Evolutionary conservation across 257 asterid genomes (phyloP).

Genomic region (Gentiana straminea): DNA sequence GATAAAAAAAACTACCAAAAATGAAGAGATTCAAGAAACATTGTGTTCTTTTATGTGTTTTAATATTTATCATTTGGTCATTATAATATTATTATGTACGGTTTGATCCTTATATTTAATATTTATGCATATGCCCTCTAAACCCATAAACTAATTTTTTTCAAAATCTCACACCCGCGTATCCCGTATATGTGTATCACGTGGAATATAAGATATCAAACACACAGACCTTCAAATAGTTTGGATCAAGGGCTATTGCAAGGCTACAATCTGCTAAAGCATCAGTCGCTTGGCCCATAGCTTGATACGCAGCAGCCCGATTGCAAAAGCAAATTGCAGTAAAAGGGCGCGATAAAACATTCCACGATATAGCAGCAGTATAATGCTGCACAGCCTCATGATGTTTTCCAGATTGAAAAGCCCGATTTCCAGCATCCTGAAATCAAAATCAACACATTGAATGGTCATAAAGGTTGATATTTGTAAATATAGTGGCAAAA

Average conservation of each 20-base stretch:
- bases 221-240: conserved; percentile 60
- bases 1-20: too few relatives aligned
- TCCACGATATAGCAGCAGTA: conserved; percentile 74
- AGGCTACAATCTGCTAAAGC: conserved; percentile 94
- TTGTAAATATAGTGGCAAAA: too few relatives aligned
- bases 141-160: background rate
- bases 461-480: too few relatives aligned
- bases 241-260: conserved; percentile 86
- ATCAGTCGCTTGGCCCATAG: conserved; percentile 78
- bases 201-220: too few relatives aligned
- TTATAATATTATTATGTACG: too few relatives aligned
- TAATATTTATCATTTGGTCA: too few relatives aligned
- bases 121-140: background rate
- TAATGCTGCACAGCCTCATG: conserved; percentile 83
- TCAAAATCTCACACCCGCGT: too few relatives aligned
- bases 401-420: conserved; percentile 73
- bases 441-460: conserved; percentile 5
- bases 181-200: too few relatives aligned
- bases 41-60: too few relatives aligned
- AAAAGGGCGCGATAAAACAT: conserved; percentile 83
- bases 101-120: too few relatives aligned
- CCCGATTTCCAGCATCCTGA: conserved; percentile 90
- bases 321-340: conserved; percentile 90
- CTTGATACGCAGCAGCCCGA: conserved; percentile 92
- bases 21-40: background rate